phyloP scores from a whole-genome alignment of 1,284 basidiomycete species.

The Tausonia pullulans region DNA sequence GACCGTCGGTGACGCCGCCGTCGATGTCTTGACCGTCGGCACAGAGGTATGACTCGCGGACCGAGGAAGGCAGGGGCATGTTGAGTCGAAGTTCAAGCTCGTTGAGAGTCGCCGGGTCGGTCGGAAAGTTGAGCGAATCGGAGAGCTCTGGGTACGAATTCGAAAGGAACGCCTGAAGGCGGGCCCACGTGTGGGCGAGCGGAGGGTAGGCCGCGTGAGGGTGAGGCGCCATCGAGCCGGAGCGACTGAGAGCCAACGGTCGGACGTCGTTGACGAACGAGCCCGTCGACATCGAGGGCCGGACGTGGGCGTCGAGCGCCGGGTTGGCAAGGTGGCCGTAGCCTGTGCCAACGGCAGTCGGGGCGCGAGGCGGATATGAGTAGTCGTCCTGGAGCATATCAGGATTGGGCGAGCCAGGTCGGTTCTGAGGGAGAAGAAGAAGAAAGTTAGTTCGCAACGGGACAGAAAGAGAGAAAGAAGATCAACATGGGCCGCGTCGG shows the following conservation, averaged over 20 bases:
- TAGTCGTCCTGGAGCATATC: constrained; percentile 4
- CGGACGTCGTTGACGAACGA: constrained; percentile 1
- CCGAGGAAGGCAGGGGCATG: constrained; percentile 58
- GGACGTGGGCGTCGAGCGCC: neutral
- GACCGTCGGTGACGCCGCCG: constrained; percentile 70
- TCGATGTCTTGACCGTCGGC: constrained; percentile 83
- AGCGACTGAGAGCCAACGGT: neutral
- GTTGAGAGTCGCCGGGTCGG: constrained; percentile 58
- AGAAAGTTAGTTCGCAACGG: too few species aligned
- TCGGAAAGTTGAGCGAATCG: constrained; percentile 80
- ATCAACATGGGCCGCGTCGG: too few species aligned
- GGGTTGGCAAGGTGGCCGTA: constrained; percentile 9
- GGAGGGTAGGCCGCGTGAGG: constrained; percentile 49
- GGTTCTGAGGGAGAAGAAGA: neutral
- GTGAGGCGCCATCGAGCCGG: constrained; percentile 6
- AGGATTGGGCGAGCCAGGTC: constrained; percentile 7
- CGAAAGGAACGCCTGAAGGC: constrained; percentile 60
- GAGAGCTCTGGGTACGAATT: constrained; percentile 79
- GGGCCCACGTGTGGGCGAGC: constrained; percentile 62
- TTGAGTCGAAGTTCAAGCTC: constrained; percentile 72
- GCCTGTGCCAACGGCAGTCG: neutral
- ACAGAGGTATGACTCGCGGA: constrained; percentile 70
- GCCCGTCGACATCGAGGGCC: neutral
- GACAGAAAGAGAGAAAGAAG: too few species aligned
- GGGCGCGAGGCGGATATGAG: constrained; percentile 7